Conservation (phyloP, 495 filamentous ascomycete genomes). For the Penicillium steckii region DNA sequence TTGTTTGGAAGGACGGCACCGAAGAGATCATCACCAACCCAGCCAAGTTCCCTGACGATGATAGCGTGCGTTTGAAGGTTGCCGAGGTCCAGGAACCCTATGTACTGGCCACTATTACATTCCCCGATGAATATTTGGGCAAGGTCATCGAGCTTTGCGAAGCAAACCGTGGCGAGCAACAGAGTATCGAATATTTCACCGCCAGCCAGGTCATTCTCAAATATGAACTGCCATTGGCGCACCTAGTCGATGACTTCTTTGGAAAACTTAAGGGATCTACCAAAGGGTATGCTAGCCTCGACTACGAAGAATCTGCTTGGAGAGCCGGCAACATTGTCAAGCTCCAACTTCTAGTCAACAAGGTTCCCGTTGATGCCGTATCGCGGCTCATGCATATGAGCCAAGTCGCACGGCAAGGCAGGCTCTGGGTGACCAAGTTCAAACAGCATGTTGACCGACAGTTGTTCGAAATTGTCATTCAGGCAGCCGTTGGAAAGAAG, state of each 20-base stretch:
- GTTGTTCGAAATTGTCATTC: conserved; percentile 95
- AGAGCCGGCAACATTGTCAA: conserved; percentile 77
- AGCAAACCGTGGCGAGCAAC: conserved; percentile 79
- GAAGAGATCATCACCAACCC: conserved; percentile 80
- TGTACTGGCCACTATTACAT: conserved; percentile 80
- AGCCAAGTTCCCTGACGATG: conserved; percentile 77
- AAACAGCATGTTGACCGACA: conserved; percentile 95
- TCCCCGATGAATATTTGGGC: conserved; percentile 91
- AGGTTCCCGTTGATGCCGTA: conserved; percentile 90
- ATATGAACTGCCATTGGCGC: conserved; percentile 82
- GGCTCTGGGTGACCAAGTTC: conserved; percentile 92
- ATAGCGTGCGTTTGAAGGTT: conserved; percentile 57
- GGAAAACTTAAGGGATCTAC: conserved; percentile 92
- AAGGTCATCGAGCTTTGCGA: conserved; percentile 96
- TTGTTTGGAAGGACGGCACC: conserved; percentile 70
- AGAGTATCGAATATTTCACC: conserved; percentile 85
- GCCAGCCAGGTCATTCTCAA: conserved; percentile 94
- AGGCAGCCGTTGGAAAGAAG: conserved; percentile 79
- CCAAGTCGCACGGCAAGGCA: conserved; percentile 73
- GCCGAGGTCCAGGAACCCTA: conserved; percentile 79
- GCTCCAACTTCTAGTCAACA: conserved; percentile 91
- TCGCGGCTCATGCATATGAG: conserved; percentile 80
- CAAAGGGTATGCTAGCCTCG: conserved; percentile 78
- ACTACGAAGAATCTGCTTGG: conserved; percentile 95
- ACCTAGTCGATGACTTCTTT: conserved; percentile 95